Base-by-base conservation (phyloP, 495 filamentous ascomycete genomes). In the Penicillium arizonense region DNA sequence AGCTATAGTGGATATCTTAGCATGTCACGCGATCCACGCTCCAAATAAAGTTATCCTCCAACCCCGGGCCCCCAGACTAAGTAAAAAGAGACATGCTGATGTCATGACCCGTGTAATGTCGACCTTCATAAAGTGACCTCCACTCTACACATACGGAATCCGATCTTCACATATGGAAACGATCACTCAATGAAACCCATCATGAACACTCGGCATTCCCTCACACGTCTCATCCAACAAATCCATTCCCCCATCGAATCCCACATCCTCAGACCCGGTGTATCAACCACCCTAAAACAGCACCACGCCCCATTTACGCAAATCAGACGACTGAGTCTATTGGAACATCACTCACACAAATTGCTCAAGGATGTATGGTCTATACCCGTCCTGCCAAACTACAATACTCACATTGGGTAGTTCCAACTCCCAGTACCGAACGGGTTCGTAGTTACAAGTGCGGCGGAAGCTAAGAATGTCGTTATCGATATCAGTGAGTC, bases 401-500 rank as follows among this genome's bases (percentile, higher is more conserved):
- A 6, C 33, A 47, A 26, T 16, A 18, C 55, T 64, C 32, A 57
- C 52, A 4, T 11, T 8, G 32, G 2, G 5, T 9, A 70, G 67
- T 70, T 59, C 44, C 37, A 62, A 14, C 57, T 70, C 11, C 67
- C 67, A 18, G 65, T 68, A 11, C 67, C 67, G 5, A 37, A 54
- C 18, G 67, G 67, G 13, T 50, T 56, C 21, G 50, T 68, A 3
- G 65, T 66, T 0, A 51, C 34, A 3, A 66, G 28, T 28, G 40
- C 67, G 7, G 39, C 62, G 14, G 54, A 67, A 47, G 67, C 65
- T 2, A 50, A 49, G 20, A 39, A 55, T n/a, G 60, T 64, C 3
- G 65, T 70, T 2, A 48, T 56, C 0, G 44, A 37, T 5, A 68
- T 70, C 32, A 47, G 67, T 66, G 30, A 48, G 64, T 43, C 24